Evolutionary conservation across 2,329 filamentous ascomycete genomes (phyloP).

Genomic region (Biscogniauxia marginata): DNA sequence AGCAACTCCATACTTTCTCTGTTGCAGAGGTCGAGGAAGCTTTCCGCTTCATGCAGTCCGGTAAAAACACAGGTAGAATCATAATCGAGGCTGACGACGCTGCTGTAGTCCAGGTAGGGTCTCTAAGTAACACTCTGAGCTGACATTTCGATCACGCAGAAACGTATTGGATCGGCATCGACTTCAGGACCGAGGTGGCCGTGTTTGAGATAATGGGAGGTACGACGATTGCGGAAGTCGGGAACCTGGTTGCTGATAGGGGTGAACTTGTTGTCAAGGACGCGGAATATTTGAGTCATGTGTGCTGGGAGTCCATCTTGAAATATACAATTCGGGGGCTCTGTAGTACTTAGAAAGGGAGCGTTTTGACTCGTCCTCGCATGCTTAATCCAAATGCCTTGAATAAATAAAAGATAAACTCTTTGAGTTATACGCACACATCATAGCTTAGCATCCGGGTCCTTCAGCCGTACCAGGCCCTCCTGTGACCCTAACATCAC

Average conservation of each 20-base stretch:
- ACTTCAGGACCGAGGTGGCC: constrained; percentile 15
- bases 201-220: constrained; percentile 25
- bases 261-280: no score
- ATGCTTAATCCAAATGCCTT: no score
- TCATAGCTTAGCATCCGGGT: no score
- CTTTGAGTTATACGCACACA: no score
- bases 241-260: neutral
- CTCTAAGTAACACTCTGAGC: neutral
- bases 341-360: no score
- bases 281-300: no score
- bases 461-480: constrained; percentile 12
- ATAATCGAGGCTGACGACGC: neutral
- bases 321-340: no score
- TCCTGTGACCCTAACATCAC: constrained; percentile 14
- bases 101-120: constrained; percentile 6
- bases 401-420: no score
- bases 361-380: no score
- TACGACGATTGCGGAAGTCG: constrained; percentile 13
- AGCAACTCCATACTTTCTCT: constrained; percentile 2
- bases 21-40: constrained; percentile 8
- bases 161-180: constrained; percentile 23
- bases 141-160: neutral
- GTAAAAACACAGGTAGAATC: constrained; percentile 10
- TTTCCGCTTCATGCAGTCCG: constrained; percentile 12
- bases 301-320: no score